Percentiles rank a stretch among this genome's conserved stretches.
These are phyloP conservation scores for Choricystis sp. DNA, from an alignment of 139 green algal species.

Conservation along the genomic window DNA sequence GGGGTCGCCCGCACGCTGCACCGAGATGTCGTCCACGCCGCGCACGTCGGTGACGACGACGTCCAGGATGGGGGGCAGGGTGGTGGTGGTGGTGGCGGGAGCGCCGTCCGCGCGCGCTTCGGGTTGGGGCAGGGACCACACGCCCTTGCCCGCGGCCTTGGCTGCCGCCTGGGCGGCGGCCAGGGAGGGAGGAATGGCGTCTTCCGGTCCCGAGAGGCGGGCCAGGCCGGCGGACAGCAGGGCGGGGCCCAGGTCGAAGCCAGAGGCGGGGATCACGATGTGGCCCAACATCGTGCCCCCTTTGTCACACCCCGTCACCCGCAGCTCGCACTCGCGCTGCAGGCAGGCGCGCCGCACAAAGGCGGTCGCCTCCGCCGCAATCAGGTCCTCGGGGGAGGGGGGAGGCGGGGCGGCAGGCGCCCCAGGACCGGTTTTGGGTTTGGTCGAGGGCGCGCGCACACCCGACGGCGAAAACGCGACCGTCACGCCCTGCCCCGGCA, in stretches of 20 bases:
- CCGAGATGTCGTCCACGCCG: constrained; percentile 53
- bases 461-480: constrained; percentile 77
- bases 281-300: constrained; percentile 86
- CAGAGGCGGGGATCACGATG: constrained; percentile 16
- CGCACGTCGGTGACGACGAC: constrained; percentile 75
- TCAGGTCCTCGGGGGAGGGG: constrained; percentile 47
- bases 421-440: constrained; percentile 15
- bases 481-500: constrained; percentile 72
- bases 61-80: constrained; percentile 9
- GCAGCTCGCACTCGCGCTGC: constrained; percentile 55
- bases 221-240: constrained; percentile 64
- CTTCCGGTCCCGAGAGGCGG: background rate
- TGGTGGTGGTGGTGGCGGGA: constrained; percentile 2
- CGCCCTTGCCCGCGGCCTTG: constrained; percentile 11
- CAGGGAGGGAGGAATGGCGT: constrained; percentile 6
- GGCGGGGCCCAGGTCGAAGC: constrained; percentile 38
- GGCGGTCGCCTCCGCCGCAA: constrained; percentile 58
- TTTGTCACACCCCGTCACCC: constrained; percentile 61
- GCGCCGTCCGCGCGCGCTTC: constrained; percentile 9
- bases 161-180: constrained; percentile 15
- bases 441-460: constrained; percentile 40
- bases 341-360: constrained; percentile 59
- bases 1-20: constrained; percentile 30
- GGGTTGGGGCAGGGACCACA: constrained; percentile 38
- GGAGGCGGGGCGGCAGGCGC: constrained; percentile 10